A percentile compares a stretch with the other conserved stretches of the same genome.
Conservation (phyloP, 2,329 filamentous ascomycete genomes). For the Sporothrix brunneoviolacea region DNA sequence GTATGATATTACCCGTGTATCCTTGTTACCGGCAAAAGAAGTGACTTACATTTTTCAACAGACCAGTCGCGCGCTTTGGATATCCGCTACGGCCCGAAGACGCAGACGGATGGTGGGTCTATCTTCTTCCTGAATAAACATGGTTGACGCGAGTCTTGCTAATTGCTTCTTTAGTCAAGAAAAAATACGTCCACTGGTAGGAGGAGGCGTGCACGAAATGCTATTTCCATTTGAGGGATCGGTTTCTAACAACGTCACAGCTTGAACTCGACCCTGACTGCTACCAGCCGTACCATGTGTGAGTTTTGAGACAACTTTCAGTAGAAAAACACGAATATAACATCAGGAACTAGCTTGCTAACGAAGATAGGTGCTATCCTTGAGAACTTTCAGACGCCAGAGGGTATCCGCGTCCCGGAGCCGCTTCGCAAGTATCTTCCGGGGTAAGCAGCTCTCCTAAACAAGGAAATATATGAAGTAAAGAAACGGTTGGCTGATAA, state of each 20-base stretch:
- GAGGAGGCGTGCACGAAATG: not conserved
- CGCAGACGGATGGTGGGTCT: slow-evolving; percentile 57
- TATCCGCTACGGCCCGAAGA: slow-evolving; percentile 85
- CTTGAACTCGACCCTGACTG: slow-evolving; percentile 57
- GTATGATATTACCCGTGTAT: not conserved
- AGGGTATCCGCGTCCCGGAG: slow-evolving; percentile 75
- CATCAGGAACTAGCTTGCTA: not conserved
- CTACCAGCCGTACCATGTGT: slow-evolving; percentile 43
- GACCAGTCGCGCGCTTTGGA: slow-evolving; percentile 88
- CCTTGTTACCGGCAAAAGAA: no score
- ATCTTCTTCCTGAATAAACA: not conserved
- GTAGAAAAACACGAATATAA: not conserved
- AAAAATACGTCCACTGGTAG: slow-evolving; percentile 83
- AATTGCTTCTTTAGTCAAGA: slow-evolving; percentile 41
- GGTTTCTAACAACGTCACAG: slow-evolving; percentile 7
- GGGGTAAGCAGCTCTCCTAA: slow-evolving; percentile 40
- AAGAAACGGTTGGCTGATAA: slow-evolving; percentile 1
- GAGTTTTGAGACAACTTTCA: not conserved
- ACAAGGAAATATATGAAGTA: no score
- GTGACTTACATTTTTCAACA: not conserved
- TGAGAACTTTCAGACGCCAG: slow-evolving; percentile 93
- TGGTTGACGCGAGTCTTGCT: not conserved
- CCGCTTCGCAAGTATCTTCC: slow-evolving; percentile 84
- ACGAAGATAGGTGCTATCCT: slow-evolving; percentile 46
- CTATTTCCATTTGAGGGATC: not conserved